Percentiles rank a stretch among this genome's conserved stretches.
Conservation (phyloP, 768 basidiomycete species). For the Pisolithus sp. region DNA sequence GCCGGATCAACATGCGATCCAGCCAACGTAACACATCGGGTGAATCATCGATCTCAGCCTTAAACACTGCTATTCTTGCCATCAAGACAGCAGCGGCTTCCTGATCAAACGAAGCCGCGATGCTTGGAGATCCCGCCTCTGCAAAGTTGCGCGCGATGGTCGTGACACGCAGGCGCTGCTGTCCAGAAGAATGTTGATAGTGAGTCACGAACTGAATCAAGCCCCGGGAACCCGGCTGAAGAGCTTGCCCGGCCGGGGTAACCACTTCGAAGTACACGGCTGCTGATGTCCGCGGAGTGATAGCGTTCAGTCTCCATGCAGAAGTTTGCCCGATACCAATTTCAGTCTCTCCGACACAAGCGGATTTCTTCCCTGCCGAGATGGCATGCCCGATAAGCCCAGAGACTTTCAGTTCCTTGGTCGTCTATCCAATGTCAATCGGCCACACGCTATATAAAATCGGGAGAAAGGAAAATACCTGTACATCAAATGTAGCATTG, state of each 20-base stretch:
- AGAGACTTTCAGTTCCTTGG: conserved; percentile 97
- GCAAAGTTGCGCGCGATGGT: conserved; percentile 97
- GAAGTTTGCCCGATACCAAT: conserved; percentile 99
- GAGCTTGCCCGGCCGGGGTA: conserved; percentile 89
- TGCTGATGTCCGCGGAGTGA: conserved; percentile 80
- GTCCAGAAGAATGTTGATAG: conserved; percentile 96
- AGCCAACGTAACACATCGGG: conserved; percentile 97
- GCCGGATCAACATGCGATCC: conserved; percentile 95
- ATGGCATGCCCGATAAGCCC: conserved; percentile 97
- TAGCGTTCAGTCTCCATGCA: conserved; percentile 93
- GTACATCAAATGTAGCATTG: conserved; percentile 97
- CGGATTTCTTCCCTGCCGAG: conserved; percentile 94
- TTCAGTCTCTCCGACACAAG: conserved; percentile 96
- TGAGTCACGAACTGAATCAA: conserved; percentile 98
- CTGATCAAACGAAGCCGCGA: conserved; percentile 94
- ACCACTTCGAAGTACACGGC: conserved; percentile 99
- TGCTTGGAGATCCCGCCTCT: conserved; percentile 90
- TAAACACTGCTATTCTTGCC: conserved; percentile 98
- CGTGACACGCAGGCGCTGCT: conserved; percentile 92
- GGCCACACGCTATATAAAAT: background rate
- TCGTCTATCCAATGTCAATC: conserved; percentile 54
- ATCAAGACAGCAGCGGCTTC: conserved; percentile 97
- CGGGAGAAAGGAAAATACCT: conserved; percentile 43
- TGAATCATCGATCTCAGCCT: conserved; percentile 96
- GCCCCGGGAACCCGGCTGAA: conserved; percentile 84